A percentile compares a stretch with the other conserved stretches of the same genome.
These are phyloP conservation scores for Pholiota molesta DNA, from an alignment of 768 basidiomycete species.

Conservation along the genomic window DNA sequence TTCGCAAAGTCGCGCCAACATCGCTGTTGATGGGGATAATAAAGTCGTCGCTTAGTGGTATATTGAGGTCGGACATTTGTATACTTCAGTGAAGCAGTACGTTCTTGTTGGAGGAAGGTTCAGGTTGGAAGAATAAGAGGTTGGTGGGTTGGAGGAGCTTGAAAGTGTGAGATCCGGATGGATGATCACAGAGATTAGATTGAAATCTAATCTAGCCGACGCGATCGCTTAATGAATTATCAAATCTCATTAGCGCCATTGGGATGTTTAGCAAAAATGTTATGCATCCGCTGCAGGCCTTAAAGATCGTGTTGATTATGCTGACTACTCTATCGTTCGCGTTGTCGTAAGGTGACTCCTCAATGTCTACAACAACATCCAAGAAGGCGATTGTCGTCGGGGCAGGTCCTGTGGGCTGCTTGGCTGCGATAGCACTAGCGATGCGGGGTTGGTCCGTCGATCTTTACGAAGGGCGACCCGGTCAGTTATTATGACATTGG, in stretches of 20 bases:
- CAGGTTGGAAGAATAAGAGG: not conserved
- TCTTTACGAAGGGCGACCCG: slow-evolving; percentile 79
- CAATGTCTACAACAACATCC: slow-evolving; percentile 9
- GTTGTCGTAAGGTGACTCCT: not conserved
- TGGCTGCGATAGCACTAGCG: slow-evolving; percentile 83
- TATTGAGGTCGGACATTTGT: slow-evolving; percentile 24
- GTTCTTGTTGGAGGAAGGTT: not conserved
- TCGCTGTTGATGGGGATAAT: slow-evolving; percentile 55
- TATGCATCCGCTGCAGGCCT: slow-evolving; percentile 10
- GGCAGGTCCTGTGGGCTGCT: slow-evolving; percentile 94
- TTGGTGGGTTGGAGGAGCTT: not conserved
- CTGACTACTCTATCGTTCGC: slow-evolving; percentile 17
- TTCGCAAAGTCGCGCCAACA: slow-evolving; percentile 43
- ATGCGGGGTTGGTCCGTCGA: slow-evolving; percentile 86
- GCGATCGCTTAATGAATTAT: slow-evolving; percentile 9
- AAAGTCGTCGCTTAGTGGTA: slow-evolving; percentile 56
- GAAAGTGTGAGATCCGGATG: slow-evolving; percentile 15
- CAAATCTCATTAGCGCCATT: slow-evolving; percentile 6
- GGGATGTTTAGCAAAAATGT: slow-evolving; percentile 10
- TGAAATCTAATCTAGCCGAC: slow-evolving; percentile 21
- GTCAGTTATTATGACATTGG: slow-evolving; percentile 38
- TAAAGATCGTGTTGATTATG: slow-evolving; percentile 2
- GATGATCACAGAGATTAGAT: slow-evolving; percentile 22
- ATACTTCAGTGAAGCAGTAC: not conserved
- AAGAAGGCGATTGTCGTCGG: slow-evolving; percentile 70